Percentiles rank a stretch among this genome's conserved stretches.
Evolutionary conservation across 1,284 basidiomycete species (phyloP).

Genomic region (Apiotrichum gracile): DNA sequence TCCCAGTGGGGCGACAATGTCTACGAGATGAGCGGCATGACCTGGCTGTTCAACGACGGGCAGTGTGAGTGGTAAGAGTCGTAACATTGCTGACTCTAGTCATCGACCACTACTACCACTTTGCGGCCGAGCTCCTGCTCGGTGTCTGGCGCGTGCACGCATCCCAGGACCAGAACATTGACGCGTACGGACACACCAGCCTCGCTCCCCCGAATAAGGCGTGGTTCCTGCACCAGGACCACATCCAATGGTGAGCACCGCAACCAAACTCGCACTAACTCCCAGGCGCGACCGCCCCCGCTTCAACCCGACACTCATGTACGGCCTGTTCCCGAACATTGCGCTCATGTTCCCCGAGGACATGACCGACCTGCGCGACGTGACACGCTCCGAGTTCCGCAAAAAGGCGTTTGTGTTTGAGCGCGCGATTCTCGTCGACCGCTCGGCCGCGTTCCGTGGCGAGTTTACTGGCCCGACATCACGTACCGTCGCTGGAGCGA

Average conservation of each 20-base stretch:
- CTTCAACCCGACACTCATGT: conserved; percentile 44
- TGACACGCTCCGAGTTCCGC: conserved; percentile 38
- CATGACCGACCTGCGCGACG: conserved; percentile 55
- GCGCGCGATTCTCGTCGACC: conserved; percentile 58
- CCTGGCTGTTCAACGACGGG: conserved; percentile 49
- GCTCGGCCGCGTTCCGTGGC: conserved; percentile 67
- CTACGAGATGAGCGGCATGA: conserved; percentile 63
- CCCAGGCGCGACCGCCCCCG: conserved; percentile 41
- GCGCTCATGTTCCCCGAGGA: conserved; percentile 61
- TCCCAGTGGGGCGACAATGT: conserved; percentile 60
- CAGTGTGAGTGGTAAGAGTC: conserved; percentile 35
- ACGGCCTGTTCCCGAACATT: conserved; percentile 44
- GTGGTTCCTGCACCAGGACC: conserved; percentile 43
- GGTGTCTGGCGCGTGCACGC: conserved; percentile 67
- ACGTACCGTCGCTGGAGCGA: conserved; percentile 53
- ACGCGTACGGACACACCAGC: conserved; percentile 28
- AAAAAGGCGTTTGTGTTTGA: conserved; percentile 47
- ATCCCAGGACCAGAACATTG: conserved; percentile 38
- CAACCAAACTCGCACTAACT: neutral
- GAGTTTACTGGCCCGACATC: conserved; percentile 59
- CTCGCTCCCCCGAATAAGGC: conserved; percentile 37
- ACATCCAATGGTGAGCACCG: conserved; percentile 36
- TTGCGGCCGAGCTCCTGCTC: conserved; percentile 68
- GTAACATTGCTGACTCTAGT: conserved; percentile 41
- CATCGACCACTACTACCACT: conserved; percentile 74